A percentile compares a stretch with the other conserved stretches of the same genome.
Conservation (phyloP, 768 basidiomycete genomes). For the Tylopilus sp. region DNA sequence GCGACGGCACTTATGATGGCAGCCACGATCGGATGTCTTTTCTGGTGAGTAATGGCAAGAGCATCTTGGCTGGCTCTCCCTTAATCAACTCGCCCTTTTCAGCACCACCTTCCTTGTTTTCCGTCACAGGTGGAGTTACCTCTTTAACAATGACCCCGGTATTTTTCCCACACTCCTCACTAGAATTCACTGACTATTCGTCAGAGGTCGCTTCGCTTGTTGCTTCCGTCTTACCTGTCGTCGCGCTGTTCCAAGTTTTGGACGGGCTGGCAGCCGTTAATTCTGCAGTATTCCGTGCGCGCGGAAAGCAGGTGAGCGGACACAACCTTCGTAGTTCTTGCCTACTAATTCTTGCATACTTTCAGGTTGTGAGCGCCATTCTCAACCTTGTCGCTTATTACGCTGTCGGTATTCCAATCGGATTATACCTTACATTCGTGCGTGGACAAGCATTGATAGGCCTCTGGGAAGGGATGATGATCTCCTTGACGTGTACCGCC, state of each 20-base stretch:
- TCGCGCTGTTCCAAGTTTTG: slow-evolving; percentile 81
- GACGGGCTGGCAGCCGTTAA: slow-evolving; percentile 71
- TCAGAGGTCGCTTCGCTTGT: slow-evolving; percentile 42
- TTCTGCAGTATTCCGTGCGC: slow-evolving; percentile 75
- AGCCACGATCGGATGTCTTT: slow-evolving; percentile 56
- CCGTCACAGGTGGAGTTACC: slow-evolving; percentile 62
- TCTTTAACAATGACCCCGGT: slow-evolving; percentile 73
- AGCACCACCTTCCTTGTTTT: slow-evolving; percentile 60
- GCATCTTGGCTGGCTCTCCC: background rate
- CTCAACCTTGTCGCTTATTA: slow-evolving; percentile 69
- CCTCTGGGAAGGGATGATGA: slow-evolving; percentile 81
- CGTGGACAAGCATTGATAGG: slow-evolving; percentile 58
- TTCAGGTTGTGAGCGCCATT: slow-evolving; percentile 66
- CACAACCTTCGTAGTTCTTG: background rate
- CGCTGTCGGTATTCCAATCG: slow-evolving; percentile 77
- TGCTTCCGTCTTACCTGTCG: no score
- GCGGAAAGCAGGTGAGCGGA: slow-evolving; percentile 63
- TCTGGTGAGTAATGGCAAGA: slow-evolving; percentile 60
- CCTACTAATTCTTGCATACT: background rate
- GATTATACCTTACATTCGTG: slow-evolving; percentile 72
- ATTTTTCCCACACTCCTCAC: background rate
- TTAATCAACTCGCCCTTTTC: background rate
- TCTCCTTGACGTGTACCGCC: slow-evolving; percentile 64
- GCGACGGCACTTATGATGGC: slow-evolving; percentile 64
- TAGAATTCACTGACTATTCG: background rate